Conservation (phyloP, 345 rosid genomes). For the Citrus unshiu region DNA sequence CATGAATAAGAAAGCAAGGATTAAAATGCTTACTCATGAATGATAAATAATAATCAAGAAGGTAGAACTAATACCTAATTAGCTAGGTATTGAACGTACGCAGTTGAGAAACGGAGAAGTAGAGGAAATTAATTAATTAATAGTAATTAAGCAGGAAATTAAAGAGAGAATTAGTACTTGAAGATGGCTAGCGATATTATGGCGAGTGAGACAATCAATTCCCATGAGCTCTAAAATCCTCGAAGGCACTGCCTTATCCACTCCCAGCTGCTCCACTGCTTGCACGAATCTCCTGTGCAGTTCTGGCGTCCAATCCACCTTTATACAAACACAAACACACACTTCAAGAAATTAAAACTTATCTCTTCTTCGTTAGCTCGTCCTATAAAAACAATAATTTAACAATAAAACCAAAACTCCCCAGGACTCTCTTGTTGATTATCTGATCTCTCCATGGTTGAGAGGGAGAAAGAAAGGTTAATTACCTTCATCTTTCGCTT, state of each 20-base stretch:
- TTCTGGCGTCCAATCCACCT: slow-evolving; percentile 99
- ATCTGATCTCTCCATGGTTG: background rate
- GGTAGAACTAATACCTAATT: background rate
- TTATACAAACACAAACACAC: slow-evolving; percentile 9
- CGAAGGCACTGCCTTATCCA: slow-evolving; percentile 98
- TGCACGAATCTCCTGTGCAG: slow-evolving; percentile 88
- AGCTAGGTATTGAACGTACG: background rate
- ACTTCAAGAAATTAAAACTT: slow-evolving; percentile 9
- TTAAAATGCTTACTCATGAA: background rate
- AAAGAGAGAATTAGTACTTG: slow-evolving; percentile 48
- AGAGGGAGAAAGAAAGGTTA: background rate
- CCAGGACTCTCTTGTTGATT: no score
- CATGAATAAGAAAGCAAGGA: background rate
- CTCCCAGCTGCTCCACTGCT: slow-evolving; percentile 93
- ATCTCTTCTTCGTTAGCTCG: background rate
- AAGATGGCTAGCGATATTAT: slow-evolving; percentile 93
- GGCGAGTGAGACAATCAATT: slow-evolving; percentile 88
- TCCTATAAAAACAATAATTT: background rate
- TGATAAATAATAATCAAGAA: background rate
- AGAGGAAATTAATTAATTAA: no score
- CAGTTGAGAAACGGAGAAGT: no score
- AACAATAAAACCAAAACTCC: background rate
- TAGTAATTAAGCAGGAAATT: background rate
- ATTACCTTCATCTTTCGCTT: slow-evolving; percentile 62
- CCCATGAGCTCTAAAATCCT: slow-evolving; percentile 91